These are phyloP conservation scores for Trametes versicolor DNA, from an alignment of 1,284 basidiomycete species.

Conservation along the genomic window DNA sequence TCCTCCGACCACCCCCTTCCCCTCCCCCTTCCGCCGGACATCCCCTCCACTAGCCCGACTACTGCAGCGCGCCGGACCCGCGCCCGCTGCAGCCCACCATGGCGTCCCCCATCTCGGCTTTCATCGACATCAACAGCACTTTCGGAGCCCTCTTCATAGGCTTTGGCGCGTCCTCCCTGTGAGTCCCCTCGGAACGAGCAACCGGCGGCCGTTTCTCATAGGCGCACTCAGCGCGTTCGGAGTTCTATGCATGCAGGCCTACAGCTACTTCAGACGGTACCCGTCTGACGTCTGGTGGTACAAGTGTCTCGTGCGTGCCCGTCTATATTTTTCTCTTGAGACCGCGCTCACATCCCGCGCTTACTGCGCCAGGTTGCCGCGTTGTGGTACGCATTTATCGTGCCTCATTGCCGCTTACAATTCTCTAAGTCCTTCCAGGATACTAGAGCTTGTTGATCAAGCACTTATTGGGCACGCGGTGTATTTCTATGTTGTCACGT, in stretches of 20 bases:
- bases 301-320: conserved; percentile 60
- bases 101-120: conserved; percentile 20
- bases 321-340: conserved; percentile 4
- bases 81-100: conserved; percentile 23
- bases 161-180: conserved; percentile 59
- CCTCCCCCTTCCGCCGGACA: conserved; percentile 12
- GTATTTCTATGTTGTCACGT: conserved; percentile 58
- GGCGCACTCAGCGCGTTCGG: conserved; percentile 52
- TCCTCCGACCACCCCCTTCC: conserved; percentile 14
- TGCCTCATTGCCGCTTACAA: neutral
- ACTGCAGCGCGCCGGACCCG: conserved; percentile 6
- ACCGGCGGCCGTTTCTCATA: neutral
- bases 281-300: conserved; percentile 63
- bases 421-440: conserved; percentile 45
- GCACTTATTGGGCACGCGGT: conserved; percentile 62
- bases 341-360: neutral
- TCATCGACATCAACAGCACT: conserved; percentile 56
- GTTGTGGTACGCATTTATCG: conserved; percentile 51
- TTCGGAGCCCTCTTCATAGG: conserved; percentile 70
- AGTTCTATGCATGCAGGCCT: conserved; percentile 60
- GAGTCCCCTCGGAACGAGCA: conserved; percentile 21
- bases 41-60: conserved; percentile 13
- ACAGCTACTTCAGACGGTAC: conserved; percentile 66
- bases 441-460: conserved; percentile 63
- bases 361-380: conserved; percentile 49